phyloP scores from a whole-genome alignment of 2,329 filamentous ascomycete species.

The Botrytis fragariae region DNA sequence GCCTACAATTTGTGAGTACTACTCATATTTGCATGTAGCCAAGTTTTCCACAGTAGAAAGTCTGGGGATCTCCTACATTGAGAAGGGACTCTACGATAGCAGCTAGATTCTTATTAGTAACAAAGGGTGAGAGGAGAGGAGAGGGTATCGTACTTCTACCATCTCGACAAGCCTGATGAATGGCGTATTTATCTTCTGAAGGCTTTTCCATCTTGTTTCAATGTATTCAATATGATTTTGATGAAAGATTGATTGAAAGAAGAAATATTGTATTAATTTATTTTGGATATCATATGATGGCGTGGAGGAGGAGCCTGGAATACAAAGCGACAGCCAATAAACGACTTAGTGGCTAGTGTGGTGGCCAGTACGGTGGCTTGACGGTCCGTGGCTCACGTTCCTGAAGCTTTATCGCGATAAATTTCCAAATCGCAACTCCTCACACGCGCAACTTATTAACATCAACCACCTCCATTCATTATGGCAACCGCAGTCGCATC shows the following conservation, averaged over 20 bases:
- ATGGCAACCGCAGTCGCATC: slow-evolving; percentile 18
- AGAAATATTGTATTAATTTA: background rate
- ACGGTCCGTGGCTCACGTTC: slow-evolving; percentile 8
- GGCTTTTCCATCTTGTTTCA: slow-evolving; percentile 15
- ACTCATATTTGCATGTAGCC: slow-evolving; percentile 2
- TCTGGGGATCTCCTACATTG: slow-evolving; percentile 49
- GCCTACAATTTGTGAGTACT: slow-evolving; percentile 48
- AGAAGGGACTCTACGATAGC: slow-evolving; percentile 71
- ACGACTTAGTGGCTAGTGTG: background rate
- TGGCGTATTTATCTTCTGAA: slow-evolving; percentile 64
- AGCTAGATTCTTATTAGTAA: slow-evolving; percentile 48
- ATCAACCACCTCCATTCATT: slow-evolving; percentile 5
- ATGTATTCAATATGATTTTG: background rate
- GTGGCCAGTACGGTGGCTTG: background rate
- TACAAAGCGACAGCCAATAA: slow-evolving; percentile 9
- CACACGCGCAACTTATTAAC: background rate
- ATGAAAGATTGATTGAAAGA: background rate
- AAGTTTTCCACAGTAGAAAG: background rate
- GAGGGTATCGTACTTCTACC: slow-evolving; percentile 65
- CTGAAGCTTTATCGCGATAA: slow-evolving; percentile 19
- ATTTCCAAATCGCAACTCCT: slow-evolving; percentile 10
- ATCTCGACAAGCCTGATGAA: slow-evolving; percentile 84
- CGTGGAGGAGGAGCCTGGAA: slow-evolving; percentile 13
- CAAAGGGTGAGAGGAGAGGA: background rate
- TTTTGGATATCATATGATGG: slow-evolving; percentile 8